Conservation (phyloP, 805 yeast genomes). For the Yarrowia sp. region DNA sequence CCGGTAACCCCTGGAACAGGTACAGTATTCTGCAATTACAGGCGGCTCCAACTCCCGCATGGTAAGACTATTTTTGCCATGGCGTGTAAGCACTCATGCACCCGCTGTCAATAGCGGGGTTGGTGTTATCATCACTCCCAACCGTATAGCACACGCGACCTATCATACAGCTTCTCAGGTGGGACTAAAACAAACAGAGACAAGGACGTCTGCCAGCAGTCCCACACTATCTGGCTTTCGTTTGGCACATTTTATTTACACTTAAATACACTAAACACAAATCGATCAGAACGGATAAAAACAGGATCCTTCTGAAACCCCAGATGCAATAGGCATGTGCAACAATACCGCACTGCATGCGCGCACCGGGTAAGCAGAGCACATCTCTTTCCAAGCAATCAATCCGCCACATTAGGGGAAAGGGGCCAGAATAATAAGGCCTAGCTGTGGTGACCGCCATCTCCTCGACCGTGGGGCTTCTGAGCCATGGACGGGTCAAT, state of each 20-base stretch:
- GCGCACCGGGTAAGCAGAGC: not conserved
- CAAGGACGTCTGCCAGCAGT: too few species aligned
- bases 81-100: not conserved
- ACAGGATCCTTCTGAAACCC: not conserved
- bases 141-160: not conserved
- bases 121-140: not conserved
- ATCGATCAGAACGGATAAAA: not conserved
- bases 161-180: not conserved
- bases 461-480: not conserved
- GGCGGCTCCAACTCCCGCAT: not conserved
- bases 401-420: not conserved
- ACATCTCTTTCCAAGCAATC: not conserved
- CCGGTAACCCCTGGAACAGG: not conserved
- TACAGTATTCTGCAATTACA: not conserved
- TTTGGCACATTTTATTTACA: not conserved
- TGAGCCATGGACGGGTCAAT: slow-evolving; percentile 1
- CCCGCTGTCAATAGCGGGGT: not conserved
- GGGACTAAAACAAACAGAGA: not conserved
- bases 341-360: not conserved
- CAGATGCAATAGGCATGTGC: not conserved
- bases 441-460: not conserved
- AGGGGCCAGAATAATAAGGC: not conserved
- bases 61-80: not conserved
- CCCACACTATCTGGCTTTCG: not conserved
- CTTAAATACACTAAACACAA: slow-evolving; percentile 14